phyloP scores from a whole-genome alignment of 108 stramenopile genomes.

The Cyclotella sp. region DNA sequence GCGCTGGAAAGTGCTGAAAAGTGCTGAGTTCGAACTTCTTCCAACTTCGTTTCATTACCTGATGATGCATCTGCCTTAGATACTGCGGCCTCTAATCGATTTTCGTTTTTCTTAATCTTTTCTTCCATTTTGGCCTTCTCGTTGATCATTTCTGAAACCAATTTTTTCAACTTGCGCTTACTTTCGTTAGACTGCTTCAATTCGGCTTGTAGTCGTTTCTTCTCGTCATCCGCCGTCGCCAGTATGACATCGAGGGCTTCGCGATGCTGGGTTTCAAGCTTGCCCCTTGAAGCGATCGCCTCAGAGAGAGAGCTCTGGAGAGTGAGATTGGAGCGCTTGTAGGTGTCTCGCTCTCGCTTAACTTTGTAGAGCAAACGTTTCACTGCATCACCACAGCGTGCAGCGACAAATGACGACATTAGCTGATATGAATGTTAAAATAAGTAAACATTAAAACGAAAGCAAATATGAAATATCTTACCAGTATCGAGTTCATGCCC shows the following conservation, averaged over 20 bases:
- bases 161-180: conserved; percentile 14
- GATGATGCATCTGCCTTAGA: neutral
- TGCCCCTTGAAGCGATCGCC: neutral
- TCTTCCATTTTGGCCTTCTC: conserved; percentile 3
- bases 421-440: neutral
- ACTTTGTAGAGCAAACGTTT: conserved; percentile 22
- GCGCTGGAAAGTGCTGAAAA: conserved; percentile 9
- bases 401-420: neutral
- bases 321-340: conserved; percentile 12
- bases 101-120: neutral
- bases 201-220: neutral
- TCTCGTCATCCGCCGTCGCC: neutral
- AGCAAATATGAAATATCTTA: conserved; percentile 12
- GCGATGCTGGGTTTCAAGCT: conserved; percentile 6
- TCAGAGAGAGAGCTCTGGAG: conserved; percentile 11
- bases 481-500: conserved; percentile 22
- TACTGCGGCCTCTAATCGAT: neutral
- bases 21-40: conserved; percentile 12
- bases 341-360: conserved; percentile 23
- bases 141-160: conserved; percentile 4
- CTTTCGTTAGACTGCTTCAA: neutral
- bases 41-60: neutral
- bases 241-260: conserved; percentile 8
- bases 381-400: neutral
- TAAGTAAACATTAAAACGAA: neutral